These are phyloP conservation scores for Ostreobium quekettii DNA, from an alignment of 139 green algal species.

Conservation along the genomic window DNA sequence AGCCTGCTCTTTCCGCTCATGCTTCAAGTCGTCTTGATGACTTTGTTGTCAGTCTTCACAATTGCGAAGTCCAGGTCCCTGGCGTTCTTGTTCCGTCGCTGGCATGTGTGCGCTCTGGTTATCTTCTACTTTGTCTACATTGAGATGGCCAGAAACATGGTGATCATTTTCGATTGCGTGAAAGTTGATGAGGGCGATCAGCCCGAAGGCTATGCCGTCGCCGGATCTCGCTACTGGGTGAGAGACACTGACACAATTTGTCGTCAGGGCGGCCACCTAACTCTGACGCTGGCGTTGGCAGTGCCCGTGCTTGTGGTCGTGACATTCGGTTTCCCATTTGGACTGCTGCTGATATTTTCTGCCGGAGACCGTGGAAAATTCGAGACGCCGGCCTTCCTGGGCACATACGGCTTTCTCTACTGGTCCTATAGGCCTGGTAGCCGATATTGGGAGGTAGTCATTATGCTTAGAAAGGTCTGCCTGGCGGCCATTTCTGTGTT, in stretches of 20 bases:
- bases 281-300: not conserved
- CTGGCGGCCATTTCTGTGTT: conserved; percentile 8
- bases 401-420: conserved; percentile 9
- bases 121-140: too few relatives aligned
- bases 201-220: not conserved
- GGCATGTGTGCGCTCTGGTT: too few relatives aligned
- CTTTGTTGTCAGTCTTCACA: not conserved
- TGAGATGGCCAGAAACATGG: not conserved
- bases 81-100: too few relatives aligned
- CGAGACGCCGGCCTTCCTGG: not conserved
- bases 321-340: conserved; percentile 4
- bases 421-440: conserved; percentile 7
- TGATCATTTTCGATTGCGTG: not conserved
- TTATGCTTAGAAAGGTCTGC: conserved; percentile 9
- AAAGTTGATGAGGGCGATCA: not conserved
- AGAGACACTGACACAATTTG: not conserved
- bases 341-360: not conserved
- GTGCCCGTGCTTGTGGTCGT: conserved; percentile 2
- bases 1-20: not conserved
- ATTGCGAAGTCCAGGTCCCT: conserved; percentile 7
- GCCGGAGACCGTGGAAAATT: not conserved
- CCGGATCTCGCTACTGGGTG: not conserved
- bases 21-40: not conserved
- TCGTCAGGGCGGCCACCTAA: not conserved
- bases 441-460: not conserved